Percentiles rank a stretch among this genome's conserved stretches.
Conservation (phyloP, 1,284 basidiomycete genomes). For the Ganoderma boninense region DNA sequence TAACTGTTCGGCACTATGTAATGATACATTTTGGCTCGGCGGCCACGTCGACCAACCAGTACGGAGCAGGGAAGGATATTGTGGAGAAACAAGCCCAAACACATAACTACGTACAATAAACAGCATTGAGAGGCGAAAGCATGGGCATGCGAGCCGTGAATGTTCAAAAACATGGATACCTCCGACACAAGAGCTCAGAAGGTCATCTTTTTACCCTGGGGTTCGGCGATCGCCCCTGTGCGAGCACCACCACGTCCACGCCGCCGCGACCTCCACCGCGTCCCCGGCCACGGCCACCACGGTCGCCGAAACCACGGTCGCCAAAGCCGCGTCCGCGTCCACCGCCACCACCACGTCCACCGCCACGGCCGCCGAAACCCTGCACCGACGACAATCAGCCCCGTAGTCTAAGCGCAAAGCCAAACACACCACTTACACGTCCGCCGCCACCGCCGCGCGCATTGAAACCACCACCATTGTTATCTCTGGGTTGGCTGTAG, state of each 20-base stretch:
- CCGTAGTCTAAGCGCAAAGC: constrained; percentile 47
- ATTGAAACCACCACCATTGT: constrained; percentile 52
- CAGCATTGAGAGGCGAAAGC: constrained; percentile 14
- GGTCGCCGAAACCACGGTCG: constrained; percentile 34
- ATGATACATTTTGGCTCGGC: constrained; percentile 9
- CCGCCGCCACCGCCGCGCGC: constrained; percentile 52
- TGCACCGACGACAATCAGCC: constrained; percentile 34
- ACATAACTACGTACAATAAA: constrained; percentile 26
- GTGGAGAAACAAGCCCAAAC: not conserved
- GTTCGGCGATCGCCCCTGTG: constrained; percentile 77
- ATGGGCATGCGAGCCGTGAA: constrained; percentile 24
- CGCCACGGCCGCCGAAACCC: constrained; percentile 28
- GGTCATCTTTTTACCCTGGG: constrained; percentile 85
- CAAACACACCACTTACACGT: constrained; percentile 47
- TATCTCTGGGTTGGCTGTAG: constrained; percentile 88
- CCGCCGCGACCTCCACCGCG: constrained; percentile 38
- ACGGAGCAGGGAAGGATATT: not conserved
- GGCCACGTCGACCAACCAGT: not conserved
- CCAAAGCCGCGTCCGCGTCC: constrained; percentile 46
- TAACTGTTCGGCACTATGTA: constrained; percentile 3
- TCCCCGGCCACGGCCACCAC: constrained; percentile 27
- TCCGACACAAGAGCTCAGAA: constrained; percentile 52
- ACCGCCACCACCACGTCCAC: constrained; percentile 10
- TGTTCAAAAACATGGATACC: not conserved
- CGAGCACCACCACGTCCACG: constrained; percentile 56